phyloP scores from a whole-genome alignment of 2,329 filamentous ascomycete genomes.

The Geosmithia putterillii region DNA sequence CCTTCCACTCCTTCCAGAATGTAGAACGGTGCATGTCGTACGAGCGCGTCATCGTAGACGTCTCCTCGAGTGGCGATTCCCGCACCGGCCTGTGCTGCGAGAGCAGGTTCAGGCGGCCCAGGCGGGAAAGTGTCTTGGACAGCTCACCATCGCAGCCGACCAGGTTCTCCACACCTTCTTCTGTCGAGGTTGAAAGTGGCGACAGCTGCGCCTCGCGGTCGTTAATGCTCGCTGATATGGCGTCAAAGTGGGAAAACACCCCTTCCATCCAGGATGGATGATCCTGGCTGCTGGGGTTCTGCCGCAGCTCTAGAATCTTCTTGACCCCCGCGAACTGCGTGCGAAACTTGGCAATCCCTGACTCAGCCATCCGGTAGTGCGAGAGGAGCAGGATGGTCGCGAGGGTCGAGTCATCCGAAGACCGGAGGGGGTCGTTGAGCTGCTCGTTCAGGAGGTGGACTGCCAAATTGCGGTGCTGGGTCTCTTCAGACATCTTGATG shows the following conservation, averaged over 20 bases:
- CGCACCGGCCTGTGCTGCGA: slow-evolving; percentile 54
- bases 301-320: slow-evolving; percentile 75
- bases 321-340: slow-evolving; percentile 89
- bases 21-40: slow-evolving; percentile 47
- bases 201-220: slow-evolving; percentile 77
- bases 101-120: slow-evolving; percentile 74
- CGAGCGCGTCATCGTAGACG: slow-evolving; percentile 23
- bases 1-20: slow-evolving; percentile 86
- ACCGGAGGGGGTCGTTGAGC: slow-evolving; percentile 61
- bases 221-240: slow-evolving; percentile 84
- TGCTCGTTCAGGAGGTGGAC: slow-evolving; percentile 76
- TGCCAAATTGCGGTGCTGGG: slow-evolving; percentile 69
- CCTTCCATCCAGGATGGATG: slow-evolving; percentile 85
- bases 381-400: slow-evolving; percentile 81
- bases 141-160: slow-evolving; percentile 78
- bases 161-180: slow-evolving; percentile 73
- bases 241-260: slow-evolving; percentile 90
- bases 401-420: slow-evolving; percentile 74
- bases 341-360: slow-evolving; percentile 83
- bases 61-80: slow-evolving; percentile 7
- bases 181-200: no score
- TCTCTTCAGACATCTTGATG: slow-evolving; percentile 63
- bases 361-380: slow-evolving; percentile 88
- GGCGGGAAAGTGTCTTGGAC: slow-evolving; percentile 74
- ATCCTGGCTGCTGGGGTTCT: slow-evolving; percentile 33